Base-by-base conservation (phyloP, 768 basidiomycete genomes). In the Tricholoma hemisulphureum region DNA sequence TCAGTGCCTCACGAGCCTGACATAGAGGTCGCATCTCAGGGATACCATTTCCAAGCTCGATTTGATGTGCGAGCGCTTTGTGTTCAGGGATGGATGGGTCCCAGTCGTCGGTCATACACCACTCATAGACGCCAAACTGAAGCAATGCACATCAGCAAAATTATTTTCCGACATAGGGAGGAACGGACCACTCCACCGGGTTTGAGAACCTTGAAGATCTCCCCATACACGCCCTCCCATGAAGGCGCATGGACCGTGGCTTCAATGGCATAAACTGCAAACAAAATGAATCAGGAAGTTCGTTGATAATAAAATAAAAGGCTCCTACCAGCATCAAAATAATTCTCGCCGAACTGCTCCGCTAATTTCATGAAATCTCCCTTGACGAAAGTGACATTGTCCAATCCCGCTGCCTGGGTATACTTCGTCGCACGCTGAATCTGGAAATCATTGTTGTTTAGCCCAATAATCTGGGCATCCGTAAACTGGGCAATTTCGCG, bases 401-500 rank as follows among this genome's bases (percentile, higher is more conserved):
- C 80, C 43, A 98, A 79, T 1, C 89, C 91, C 21, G 86, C 88
- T 57, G 80, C 78, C 67, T 82, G 77, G 54, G 96, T 92, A 73
- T 97, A 94, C 71, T 80, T 83, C 57, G 83, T 80, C 14, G 95
- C 97, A n/a, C 93, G 84, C 53, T 84, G 81, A 39, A 98, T 77
- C 76, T 98, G 97, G 81, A 92, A 97, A 61, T 89, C 91, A 74
- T 98, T 98, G 82, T 96, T 98, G 79, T 97, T 98, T 60, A 97
- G 62, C 37, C 95, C 95, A 62, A 91, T 77, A 61, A 98, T 87
- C 55, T 85, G 77, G 32, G 83, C 88, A 68, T 97, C 95, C 7
- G 91, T 77, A 76, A 98, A 99, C 45, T 83, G 84, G 4, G 94
- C 91, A 66, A 99, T 99, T 72, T 95, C 92, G 49, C 96, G 85